Conservation (phyloP, 2,329 filamentous ascomycete genomes). For the Dendrostoma leiphaemia region DNA sequence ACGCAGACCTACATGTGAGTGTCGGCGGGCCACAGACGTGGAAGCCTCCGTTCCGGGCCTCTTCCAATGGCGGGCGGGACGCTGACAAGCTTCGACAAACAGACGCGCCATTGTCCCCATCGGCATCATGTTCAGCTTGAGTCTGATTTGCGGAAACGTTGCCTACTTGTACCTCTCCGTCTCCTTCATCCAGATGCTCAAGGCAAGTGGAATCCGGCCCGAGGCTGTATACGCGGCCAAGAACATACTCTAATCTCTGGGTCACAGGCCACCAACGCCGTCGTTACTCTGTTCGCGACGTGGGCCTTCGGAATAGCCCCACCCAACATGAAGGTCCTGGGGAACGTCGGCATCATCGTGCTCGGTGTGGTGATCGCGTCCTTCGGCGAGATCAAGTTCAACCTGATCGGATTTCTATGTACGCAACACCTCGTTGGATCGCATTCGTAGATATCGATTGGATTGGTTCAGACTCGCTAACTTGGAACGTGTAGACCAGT, state of each 20-base stretch:
- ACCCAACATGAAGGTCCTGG: conserved; percentile 75
- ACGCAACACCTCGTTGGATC: not conserved
- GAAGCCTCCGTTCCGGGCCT: too few relatives aligned
- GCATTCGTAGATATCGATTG: too few relatives aligned
- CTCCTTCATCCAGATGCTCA: conserved; percentile 95
- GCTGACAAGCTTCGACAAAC: conserved; percentile 14
- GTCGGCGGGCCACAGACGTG: not conserved
- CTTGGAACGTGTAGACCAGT: conserved; percentile 50
- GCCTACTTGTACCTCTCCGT: conserved; percentile 89
- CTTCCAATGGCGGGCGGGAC: too few relatives aligned
- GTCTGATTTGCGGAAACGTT: conserved; percentile 87
- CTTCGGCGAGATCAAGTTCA: conserved; percentile 87
- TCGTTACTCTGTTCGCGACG: conserved; percentile 80
- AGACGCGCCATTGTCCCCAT: conserved; percentile 86
- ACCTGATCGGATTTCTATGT: conserved; percentile 68
- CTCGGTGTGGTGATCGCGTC: conserved; percentile 88
- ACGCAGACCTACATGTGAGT: conserved; percentile 31
- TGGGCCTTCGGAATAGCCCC: conserved; percentile 79
- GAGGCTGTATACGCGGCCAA: not conserved
- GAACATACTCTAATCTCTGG: not conserved
- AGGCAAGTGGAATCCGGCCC: conserved; percentile 49
- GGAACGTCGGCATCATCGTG: conserved; percentile 88
- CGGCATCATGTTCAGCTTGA: conserved; percentile 86
- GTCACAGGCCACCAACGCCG: conserved; percentile 77
- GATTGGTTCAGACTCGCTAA: not conserved